A percentile compares a stretch with the other conserved stretches of the same genome.
Evolutionary conservation across 179 eudicot species (phyloP).

Genomic region (Nepenthes alata): DNA sequence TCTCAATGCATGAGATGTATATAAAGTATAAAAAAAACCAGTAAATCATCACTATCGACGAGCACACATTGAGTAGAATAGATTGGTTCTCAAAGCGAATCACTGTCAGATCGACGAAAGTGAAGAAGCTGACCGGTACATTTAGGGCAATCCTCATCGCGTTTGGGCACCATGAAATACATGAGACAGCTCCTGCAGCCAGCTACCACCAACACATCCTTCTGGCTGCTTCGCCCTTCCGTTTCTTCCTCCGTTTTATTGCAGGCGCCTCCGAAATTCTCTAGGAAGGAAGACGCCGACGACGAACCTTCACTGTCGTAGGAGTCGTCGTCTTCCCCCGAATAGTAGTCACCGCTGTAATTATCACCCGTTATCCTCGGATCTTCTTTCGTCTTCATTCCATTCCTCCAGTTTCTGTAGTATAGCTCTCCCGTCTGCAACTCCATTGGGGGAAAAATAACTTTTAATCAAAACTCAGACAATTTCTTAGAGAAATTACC

Average conservation of each 20-base stretch:
- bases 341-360: slow-evolving; percentile 14
- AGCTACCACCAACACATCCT: slow-evolving; percentile 65
- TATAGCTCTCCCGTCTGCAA: slow-evolving; percentile 80
- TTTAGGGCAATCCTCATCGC: slow-evolving; percentile 63
- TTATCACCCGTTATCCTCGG: slow-evolving; percentile 34
- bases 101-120: slow-evolving; percentile 44
- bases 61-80: no score
- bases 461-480: background rate
- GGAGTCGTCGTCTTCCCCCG: slow-evolving; percentile 32
- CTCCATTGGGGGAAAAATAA: background rate
- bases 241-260: background rate
- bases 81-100: no score
- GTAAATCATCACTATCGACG: no score
- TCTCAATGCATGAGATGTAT: no score
- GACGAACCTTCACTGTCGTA: slow-evolving; percentile 50
- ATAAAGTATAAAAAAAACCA: no score
- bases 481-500: background rate
- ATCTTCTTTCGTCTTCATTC: slow-evolving; percentile 64
- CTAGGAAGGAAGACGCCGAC: slow-evolving; percentile 7
- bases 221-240: background rate
- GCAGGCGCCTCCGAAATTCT: background rate
- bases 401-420: slow-evolving; percentile 80
- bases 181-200: slow-evolving; percentile 89
- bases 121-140: slow-evolving; percentile 79
- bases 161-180: slow-evolving; percentile 94